A percentile compares a stretch with the other conserved stretches of the same genome.
Evolutionary conservation across 2,329 filamentous ascomycete species (phyloP).

Genomic region (Colletotrichum abscissum): DNA sequence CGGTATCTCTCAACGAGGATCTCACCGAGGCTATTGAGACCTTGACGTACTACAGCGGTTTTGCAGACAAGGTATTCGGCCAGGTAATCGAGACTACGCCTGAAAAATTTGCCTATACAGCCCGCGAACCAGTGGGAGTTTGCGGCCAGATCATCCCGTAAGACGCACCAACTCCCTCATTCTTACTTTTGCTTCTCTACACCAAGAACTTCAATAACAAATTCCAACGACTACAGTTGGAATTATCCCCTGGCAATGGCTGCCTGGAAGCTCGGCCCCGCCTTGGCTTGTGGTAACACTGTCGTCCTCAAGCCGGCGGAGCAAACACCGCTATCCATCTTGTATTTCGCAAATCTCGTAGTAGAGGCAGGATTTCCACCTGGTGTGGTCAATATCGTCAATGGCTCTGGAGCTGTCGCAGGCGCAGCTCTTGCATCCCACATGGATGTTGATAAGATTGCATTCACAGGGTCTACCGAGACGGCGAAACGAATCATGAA

Average conservation of each 20-base stretch:
- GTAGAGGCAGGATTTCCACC: slow-evolving; percentile 78
- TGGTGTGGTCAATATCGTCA: slow-evolving; percentile 78
- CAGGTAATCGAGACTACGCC: slow-evolving; percentile 80
- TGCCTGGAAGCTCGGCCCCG: slow-evolving; percentile 74
- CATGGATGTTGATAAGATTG: slow-evolving; percentile 74
- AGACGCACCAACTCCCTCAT: neutral
- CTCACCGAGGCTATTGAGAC: slow-evolving; percentile 60
- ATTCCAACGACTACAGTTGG: slow-evolving; percentile 56
- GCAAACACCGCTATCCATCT: slow-evolving; percentile 69
- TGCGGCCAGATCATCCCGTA: slow-evolving; percentile 78
- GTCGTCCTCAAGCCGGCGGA: slow-evolving; percentile 70
- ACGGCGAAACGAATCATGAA: slow-evolving; percentile 79
- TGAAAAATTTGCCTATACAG: slow-evolving; percentile 79
- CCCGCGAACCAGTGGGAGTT: slow-evolving; percentile 82
- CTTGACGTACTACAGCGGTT: slow-evolving; percentile 82
- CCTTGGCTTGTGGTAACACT: slow-evolving; percentile 68
- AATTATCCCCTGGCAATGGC: slow-evolving; percentile 84
- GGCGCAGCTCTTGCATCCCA: slow-evolving; percentile 74
- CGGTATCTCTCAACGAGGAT: slow-evolving; percentile 72
- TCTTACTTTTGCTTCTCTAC: no score
- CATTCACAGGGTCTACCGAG: slow-evolving; percentile 77
- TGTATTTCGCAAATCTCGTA: slow-evolving; percentile 72
- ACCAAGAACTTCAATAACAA: no score
- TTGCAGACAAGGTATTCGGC: slow-evolving; percentile 82
- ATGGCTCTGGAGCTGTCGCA: slow-evolving; percentile 72